Conservation (phyloP, 306 rosid genomes). For the Macrotyloma uniflorum region DNA sequence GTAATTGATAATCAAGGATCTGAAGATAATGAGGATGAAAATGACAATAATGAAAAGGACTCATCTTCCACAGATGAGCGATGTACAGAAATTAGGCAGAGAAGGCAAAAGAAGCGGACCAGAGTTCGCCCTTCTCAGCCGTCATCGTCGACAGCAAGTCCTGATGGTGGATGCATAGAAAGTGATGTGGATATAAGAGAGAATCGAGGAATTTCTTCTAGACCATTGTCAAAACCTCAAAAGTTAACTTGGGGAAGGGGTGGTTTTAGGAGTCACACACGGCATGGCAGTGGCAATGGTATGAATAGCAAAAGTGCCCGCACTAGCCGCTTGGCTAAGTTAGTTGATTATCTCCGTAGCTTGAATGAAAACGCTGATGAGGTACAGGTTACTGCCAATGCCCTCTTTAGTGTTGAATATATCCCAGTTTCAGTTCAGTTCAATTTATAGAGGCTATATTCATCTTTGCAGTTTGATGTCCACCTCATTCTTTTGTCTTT, state of each 20-base stretch:
- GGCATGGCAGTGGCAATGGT: slow-evolving; percentile 75
- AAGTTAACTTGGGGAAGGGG: slow-evolving; percentile 95
- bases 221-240: slow-evolving; percentile 67
- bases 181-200: slow-evolving; percentile 74
- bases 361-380: slow-evolving; percentile 69
- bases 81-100: slow-evolving; percentile 58
- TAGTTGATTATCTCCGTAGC: slow-evolving; percentile 74
- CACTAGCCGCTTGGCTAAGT: slow-evolving; percentile 66
- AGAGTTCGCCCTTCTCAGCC: slow-evolving; percentile 71
- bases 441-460: slow-evolving; percentile 27
- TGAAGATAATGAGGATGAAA: slow-evolving; percentile 80
- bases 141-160: slow-evolving; percentile 70
- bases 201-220: slow-evolving; percentile 57
- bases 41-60: slow-evolving; percentile 63
- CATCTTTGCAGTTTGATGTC: slow-evolving; percentile 69
- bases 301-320: slow-evolving; percentile 70
- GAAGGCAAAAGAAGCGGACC: slow-evolving; percentile 66
- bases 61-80: slow-evolving; percentile 80
- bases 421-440: slow-evolving; percentile 35
- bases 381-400: slow-evolving; percentile 54
- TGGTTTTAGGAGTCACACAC: slow-evolving; percentile 82
- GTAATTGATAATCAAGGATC: slow-evolving; percentile 58
- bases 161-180: slow-evolving; percentile 67
- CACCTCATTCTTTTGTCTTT: slow-evolving; percentile 80
- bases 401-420: slow-evolving; percentile 9